Evolutionary conservation across 352 stramenopile species (phyloP).

Genomic region (Pythium phragmitis): DNA sequence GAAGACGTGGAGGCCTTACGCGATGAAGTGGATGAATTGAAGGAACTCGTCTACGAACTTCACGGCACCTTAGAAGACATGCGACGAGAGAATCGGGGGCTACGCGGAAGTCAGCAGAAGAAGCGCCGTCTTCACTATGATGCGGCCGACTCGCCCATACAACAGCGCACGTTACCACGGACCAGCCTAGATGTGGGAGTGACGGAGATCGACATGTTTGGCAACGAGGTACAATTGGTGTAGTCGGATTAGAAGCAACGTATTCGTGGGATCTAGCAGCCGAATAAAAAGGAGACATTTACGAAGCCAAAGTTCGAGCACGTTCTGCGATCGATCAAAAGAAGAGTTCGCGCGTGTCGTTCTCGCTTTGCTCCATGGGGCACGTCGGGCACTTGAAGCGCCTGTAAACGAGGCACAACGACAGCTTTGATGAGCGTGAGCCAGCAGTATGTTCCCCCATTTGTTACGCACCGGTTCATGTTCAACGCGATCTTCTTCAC

Average conservation of each 20-base stretch:
- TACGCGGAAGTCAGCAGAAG: not conserved
- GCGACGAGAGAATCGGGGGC: not conserved
- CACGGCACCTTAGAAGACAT: not conserved
- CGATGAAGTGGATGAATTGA: slow-evolving; percentile 13
- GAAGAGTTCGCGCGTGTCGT: slow-evolving; percentile 71
- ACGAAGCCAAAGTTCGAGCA: not conserved
- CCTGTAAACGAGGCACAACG: slow-evolving; percentile 26
- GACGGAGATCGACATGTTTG: slow-evolving; percentile 26
- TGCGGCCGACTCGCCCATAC: not conserved
- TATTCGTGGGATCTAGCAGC: slow-evolving; percentile 8
- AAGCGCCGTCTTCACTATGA: not conserved
- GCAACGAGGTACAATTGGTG: slow-evolving; percentile 21
- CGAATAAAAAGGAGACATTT: not conserved
- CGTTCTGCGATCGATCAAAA: slow-evolving; percentile 36
- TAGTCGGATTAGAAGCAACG: slow-evolving; percentile 11
- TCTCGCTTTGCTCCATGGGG: slow-evolving; percentile 77
- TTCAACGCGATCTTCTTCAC: slow-evolving; percentile 82
- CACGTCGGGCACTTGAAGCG: slow-evolving; percentile 89
- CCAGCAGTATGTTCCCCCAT: not conserved
- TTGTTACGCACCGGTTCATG: slow-evolving; percentile 55
- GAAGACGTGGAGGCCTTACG: slow-evolving; percentile 22
- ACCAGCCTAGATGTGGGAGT: not conserved
- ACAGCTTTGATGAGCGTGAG: not conserved
- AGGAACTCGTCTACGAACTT: slow-evolving; percentile 5
- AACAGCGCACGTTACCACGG: not conserved